Base-by-base conservation (phyloP, 2,329 filamentous ascomycete species). In the Furcasterigmium sp. region DNA sequence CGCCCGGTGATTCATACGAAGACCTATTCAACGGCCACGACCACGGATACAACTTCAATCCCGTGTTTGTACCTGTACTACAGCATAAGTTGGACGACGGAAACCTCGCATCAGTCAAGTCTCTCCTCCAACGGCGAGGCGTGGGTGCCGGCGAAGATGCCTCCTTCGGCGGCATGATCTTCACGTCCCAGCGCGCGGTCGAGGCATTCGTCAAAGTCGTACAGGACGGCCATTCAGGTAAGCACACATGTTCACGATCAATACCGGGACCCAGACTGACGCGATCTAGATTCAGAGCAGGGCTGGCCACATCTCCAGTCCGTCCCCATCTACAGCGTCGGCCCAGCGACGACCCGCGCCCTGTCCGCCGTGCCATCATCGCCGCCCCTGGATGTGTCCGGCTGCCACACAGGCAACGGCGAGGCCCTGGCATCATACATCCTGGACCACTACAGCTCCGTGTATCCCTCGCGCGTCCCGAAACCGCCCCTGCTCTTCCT, bases 331-430 rank as follows among this genome's bases (percentile, higher is more conserved):
- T 93, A 91, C 61, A 87, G 84, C 46, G 87, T 93, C 41, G 87
- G 87, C 1, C 87, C 87, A 2, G 87, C 87, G 6, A 93, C 87
- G 1, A 84, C 85, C 3, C 81, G 86, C 39, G 85, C 88, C 5
- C 72, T 98, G 28, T 65, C 58, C 61, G 78, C 76, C 5, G 65
- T 82, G 8, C 56, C 62, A 6, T 68, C 74, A 59, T 51, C 64
- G 44, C 67, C 80, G 40, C 57, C 69, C 32, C 59, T 85, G 56
- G 68, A 80, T 37, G 78, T 96, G 25, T 76, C 87, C 46, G 93
- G 91, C 37, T 80, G 84, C 49, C 82, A 94, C 46, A 86, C 87
- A 0, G 93, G 93, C 11, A 95, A 85, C 52, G 93, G 91, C 23
- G 87, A 91, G 51, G 80, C 77, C 3, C 75, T 98, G 21, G 85